Base-by-base conservation (phyloP, 2,329 filamentous ascomycete species). In the Emergomyces orientalis region DNA sequence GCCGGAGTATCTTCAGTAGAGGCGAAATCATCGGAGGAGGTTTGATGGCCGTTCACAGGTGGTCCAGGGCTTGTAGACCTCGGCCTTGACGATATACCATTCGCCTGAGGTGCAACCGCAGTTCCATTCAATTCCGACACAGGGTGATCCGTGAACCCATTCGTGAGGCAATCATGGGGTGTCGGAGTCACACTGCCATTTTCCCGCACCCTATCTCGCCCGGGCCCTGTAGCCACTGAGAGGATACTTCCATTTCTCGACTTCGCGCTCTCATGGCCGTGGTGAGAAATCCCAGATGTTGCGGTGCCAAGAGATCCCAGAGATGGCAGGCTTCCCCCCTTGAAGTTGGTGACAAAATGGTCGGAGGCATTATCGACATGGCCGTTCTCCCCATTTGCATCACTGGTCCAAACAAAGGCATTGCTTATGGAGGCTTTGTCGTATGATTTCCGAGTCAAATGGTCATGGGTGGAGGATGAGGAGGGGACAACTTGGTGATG, bases 261-360 rank as follows among this genome's bases (percentile, higher is more conserved):
- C 63, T 72, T 72, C 41, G 71, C 72, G 67, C 69, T 73, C 25
- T 78, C 77, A 71, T 75, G 70, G 52, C 74, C 74, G 65, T 78
- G 76, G 59, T 77, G 78, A 62, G 74, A 75, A 64, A 73, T 71
- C 64, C 74, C 77, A 63, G 79, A 77, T 68, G 78, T 80, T 67
- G 81, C 84, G 71, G 87, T 86, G 68, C 82, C 80, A 71, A 84
- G 71, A 45, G 84, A 81, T 73, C 79, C 32, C 17, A 56, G 34
- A 83, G 76, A 86, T 83, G 65, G 63, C 34, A 66, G 61, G 75
- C 81, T 86, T 70, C 84, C 81, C 73, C 78, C 76, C 70, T 76
- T 77, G 43, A 75, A 62, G 37, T 72, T 71, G 59, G 74, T 73
- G 66, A 74, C 64, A 64, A 76, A 69, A 63, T 74, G 76, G 65